A percentile compares a stretch with the other conserved stretches of the same genome.
phyloP scores from a whole-genome alignment of 768 basidiomycete species.

The Boletales sp. region DNA sequence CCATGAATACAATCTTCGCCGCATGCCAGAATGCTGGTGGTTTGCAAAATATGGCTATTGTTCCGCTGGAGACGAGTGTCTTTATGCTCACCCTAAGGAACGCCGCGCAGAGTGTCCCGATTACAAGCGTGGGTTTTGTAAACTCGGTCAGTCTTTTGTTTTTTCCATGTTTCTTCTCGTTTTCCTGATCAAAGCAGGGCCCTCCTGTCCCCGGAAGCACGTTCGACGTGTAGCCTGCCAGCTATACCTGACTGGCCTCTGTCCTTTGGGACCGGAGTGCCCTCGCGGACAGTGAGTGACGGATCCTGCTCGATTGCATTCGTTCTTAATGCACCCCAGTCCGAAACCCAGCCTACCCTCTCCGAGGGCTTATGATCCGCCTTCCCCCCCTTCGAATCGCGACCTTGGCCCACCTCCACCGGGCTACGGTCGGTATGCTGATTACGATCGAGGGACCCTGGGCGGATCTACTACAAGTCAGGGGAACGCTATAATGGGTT shows the following conservation, averaged over 20 bases:
- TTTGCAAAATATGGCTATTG: conserved; percentile 98
- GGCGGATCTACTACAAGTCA: conserved; percentile 27
- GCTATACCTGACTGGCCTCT: conserved; percentile 88
- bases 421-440: conserved; percentile 82
- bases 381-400: conserved; percentile 67
- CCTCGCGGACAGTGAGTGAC: conserved; percentile 79
- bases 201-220: conserved; percentile 87
- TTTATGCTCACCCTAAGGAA: conserved; percentile 94
- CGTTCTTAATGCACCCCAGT: conserved; percentile 37
- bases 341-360: conserved; percentile 74
- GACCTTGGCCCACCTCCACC: conserved; percentile 90
- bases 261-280: conserved; percentile 87
- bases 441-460: conserved; percentile 55
- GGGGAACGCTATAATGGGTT: conserved; percentile 27
- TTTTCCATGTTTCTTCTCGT: not conserved
- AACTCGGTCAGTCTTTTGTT: conserved; percentile 67
- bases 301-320: conserved; percentile 2
- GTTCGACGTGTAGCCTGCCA: conserved; percentile 89
- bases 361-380: conserved; percentile 72
- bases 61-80: conserved; percentile 93
- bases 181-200: conserved; percentile 49
- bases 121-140: conserved; percentile 94
- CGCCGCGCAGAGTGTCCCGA: conserved; percentile 91
- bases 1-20: conserved; percentile 96
- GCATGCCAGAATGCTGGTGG: conserved; percentile 99